A percentile compares a stretch with the other conserved stretches of the same genome.
Evolutionary conservation across 345 rosid genomes (phyloP).

Genomic region (Heritiera littoralis): DNA sequence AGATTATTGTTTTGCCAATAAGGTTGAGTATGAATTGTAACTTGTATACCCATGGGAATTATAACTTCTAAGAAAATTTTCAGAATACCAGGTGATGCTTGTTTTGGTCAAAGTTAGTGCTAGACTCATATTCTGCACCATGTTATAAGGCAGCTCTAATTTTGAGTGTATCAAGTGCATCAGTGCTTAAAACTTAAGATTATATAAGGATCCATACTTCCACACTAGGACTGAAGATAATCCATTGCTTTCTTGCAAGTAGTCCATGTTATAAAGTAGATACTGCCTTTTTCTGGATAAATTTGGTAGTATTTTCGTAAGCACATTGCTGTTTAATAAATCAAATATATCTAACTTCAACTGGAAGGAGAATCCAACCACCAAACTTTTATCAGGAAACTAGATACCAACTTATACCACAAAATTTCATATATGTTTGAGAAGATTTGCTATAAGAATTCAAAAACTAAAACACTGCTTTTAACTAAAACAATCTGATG

Average conservation of each 20-base stretch:
- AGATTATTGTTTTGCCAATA: background rate
- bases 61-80: background rate
- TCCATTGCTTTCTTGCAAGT: background rate
- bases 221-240: background rate
- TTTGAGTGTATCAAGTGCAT: background rate
- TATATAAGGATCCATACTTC: background rate
- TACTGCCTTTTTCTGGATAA: background rate
- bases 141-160: background rate
- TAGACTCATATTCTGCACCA: background rate
- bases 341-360: background rate
- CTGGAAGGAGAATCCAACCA: background rate
- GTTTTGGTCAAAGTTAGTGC: background rate
- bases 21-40: background rate
- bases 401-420: background rate
- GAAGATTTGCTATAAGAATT: background rate
- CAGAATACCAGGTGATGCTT: background rate
- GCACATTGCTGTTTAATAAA: background rate
- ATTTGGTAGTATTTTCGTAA: background rate
- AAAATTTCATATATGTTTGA: constrained; percentile 11
- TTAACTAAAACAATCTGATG: background rate
- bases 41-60: background rate
- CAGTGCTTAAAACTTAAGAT: background rate
- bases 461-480: constrained; percentile 1
- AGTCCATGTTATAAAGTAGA: background rate
- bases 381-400: background rate